Percentiles rank a stretch among this genome's conserved stretches.
phyloP scores from a whole-genome alignment of 495 filamentous ascomycete species.

The Aspergillus nidulans region DNA sequence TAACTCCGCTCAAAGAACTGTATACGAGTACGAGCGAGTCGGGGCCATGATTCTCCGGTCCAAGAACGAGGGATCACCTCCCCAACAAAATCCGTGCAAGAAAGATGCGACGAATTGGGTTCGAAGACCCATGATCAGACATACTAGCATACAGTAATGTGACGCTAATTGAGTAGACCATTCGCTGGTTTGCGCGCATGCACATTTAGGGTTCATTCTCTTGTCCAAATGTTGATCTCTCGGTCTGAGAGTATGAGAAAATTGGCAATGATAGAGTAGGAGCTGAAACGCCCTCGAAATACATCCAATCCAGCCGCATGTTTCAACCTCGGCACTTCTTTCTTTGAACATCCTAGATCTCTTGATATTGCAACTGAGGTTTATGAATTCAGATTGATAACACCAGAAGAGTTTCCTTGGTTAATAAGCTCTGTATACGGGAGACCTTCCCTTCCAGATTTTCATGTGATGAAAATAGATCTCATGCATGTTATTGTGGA shows the following conservation, averaged over 20 bases:
- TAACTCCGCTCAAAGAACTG: not conserved
- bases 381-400: too few species aligned
- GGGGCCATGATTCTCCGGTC: not conserved
- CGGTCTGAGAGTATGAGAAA: too few species aligned
- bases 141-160: not conserved
- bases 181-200: not conserved
- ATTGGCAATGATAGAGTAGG: not conserved
- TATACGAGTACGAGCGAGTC: not conserved
- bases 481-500: not conserved
- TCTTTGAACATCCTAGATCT: not conserved
- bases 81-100: conserved; percentile 1
- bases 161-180: not conserved
- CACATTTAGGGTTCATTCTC: not conserved
- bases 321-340: not conserved
- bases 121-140: not conserved
- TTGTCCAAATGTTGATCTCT: too few species aligned
- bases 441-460: not conserved
- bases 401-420: not conserved
- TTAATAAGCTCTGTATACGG: not conserved
- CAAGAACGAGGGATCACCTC: not conserved
- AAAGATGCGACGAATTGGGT: not conserved
- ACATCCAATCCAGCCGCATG: not conserved
- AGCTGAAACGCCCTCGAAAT: not conserved
- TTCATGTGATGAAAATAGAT: not conserved
- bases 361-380: too few species aligned